Evolutionary conservation across 139 green algal species (phyloP).

Genomic region (Picochlorum sp.): DNA sequence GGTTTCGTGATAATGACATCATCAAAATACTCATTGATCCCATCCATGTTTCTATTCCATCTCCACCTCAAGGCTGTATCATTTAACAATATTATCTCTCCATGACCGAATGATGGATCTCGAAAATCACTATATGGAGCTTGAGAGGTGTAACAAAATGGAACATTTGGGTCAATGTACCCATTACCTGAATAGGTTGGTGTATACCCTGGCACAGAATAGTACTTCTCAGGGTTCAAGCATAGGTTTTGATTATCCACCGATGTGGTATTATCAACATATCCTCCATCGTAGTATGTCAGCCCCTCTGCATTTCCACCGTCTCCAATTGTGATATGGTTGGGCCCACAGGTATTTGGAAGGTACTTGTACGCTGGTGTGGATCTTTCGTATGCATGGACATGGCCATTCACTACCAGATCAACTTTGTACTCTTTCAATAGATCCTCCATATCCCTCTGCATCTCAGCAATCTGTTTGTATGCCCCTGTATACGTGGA

Average conservation of each 20-base stretch:
- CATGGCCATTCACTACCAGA: conserved; percentile 42
- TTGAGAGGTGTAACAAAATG: neutral
- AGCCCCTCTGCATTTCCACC: neutral
- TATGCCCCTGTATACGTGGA: neutral
- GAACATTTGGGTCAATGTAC: neutral
- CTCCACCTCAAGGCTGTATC: too few relatives aligned
- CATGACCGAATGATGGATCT: too few relatives aligned
- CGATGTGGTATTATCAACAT: too few relatives aligned
- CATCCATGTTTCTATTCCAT: too few relatives aligned
- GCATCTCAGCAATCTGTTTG: conserved; percentile 7
- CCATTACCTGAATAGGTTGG: neutral
- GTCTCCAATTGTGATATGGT: neutral
- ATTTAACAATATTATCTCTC: too few relatives aligned
- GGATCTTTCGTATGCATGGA: neutral
- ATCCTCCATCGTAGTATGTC: too few relatives aligned
- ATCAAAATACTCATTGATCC: too few relatives aligned
- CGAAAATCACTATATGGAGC: too few relatives aligned
- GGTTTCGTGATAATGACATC: too few relatives aligned
- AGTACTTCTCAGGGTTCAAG: too few relatives aligned
- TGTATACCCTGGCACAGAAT: neutral
- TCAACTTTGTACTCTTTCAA: conserved; percentile 54
- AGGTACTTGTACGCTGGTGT: neutral
- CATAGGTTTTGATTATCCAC: too few relatives aligned
- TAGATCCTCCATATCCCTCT: conserved; percentile 38
- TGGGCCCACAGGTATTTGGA: neutral